A percentile compares a stretch with the other conserved stretches of the same genome.
These are phyloP conservation scores for Pholiota adiposa DNA, from an alignment of 1,284 basidiomycete genomes.

Conservation along the genomic window DNA sequence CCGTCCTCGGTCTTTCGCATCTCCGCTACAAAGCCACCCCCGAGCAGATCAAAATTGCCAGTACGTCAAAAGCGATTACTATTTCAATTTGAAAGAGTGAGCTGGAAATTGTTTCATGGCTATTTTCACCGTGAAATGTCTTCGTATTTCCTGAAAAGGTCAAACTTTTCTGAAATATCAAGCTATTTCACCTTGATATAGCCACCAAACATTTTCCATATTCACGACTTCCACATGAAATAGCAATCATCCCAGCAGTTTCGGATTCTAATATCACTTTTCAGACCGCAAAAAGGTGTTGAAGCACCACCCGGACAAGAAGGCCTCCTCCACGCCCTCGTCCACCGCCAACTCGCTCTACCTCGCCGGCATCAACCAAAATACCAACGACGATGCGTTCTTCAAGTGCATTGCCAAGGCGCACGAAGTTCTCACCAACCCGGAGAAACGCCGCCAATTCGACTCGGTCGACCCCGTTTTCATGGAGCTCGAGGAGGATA, in stretches of 20 bases:
- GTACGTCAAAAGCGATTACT: no score
- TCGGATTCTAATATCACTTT: no score
- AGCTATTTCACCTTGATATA: no score
- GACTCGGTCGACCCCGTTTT: conserved; percentile 92
- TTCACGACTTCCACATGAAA: no score
- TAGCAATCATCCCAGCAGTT: no score
- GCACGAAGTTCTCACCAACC: conserved; percentile 87
- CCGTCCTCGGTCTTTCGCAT: conserved; percentile 91
- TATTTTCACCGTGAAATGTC: no score
- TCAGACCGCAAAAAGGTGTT: conserved; percentile 98
- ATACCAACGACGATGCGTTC: conserved; percentile 93
- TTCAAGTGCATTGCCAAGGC: conserved; percentile 99
- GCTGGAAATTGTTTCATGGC: no score
- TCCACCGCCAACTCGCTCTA: conserved; percentile 53
- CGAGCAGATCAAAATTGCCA: conserved; percentile 95
- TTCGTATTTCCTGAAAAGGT: no score
- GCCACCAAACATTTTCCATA: no score
- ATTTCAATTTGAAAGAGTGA: no score
- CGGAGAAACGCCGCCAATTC: conserved; percentile 92
- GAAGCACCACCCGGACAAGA: conserved; percentile 99
- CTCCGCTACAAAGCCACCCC: conserved; percentile 88
- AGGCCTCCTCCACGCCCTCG: conserved; percentile 70
- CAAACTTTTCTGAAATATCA: no score
- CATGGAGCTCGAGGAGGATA: conserved; percentile 76
- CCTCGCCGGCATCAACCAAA: conserved; percentile 43